phyloP scores from a whole-genome alignment of 1,284 basidiomycete species.

The Hortiboletus rubellus region DNA sequence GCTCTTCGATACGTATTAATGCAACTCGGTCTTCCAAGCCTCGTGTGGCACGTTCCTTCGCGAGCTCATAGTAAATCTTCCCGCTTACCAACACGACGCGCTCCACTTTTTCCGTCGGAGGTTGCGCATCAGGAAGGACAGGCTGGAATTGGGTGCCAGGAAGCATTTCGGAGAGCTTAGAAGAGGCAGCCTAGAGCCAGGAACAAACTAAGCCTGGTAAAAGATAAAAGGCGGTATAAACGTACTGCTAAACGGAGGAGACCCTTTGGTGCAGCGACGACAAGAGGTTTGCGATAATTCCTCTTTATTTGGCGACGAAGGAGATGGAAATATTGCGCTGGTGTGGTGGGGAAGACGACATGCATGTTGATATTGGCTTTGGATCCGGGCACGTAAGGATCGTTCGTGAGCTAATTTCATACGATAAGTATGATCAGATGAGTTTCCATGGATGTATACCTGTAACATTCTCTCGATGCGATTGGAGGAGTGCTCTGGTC shows the following conservation, averaged over 20 bases:
- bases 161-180: conserved; percentile 64
- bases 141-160: conserved; percentile 67
- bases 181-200: conserved; percentile 69
- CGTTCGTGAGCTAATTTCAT: conserved; percentile 62
- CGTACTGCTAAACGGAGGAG: conserved; percentile 76
- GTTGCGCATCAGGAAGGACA: conserved; percentile 57
- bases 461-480: conserved; percentile 86
- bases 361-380: conserved; percentile 72
- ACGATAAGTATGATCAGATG: not conserved
- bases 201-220: not conserved
- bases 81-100: conserved; percentile 70
- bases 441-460: conserved; percentile 37
- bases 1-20: conserved; percentile 79
- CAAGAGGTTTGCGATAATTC: conserved; percentile 82
- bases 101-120: conserved; percentile 41
- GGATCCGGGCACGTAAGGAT: conserved; percentile 48
- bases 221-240: conserved; percentile 7
- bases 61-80: conserved; percentile 86
- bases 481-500: conserved; percentile 87
- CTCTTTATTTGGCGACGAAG: conserved; percentile 79
- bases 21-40: conserved; percentile 54
- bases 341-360: conserved; percentile 82
- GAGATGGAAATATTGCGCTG: conserved; percentile 89
- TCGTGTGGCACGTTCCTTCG: conserved; percentile 61
- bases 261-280: conserved; percentile 83